A percentile compares a stretch with the other conserved stretches of the same genome.
Conservation (phyloP, 169 alveolate species). For the Babesia sp. region DNA sequence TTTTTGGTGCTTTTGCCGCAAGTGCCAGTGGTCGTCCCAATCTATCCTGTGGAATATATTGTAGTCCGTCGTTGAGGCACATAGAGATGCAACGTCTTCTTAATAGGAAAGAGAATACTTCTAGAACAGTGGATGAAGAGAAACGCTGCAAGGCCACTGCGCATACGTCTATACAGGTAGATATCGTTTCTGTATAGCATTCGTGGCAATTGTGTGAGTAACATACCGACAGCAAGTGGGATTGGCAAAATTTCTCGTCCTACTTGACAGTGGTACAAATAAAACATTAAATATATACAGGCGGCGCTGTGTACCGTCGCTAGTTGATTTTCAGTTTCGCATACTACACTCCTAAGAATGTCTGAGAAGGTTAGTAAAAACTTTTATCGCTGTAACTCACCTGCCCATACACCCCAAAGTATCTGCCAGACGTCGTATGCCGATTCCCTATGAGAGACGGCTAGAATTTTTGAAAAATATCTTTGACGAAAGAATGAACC, state of each 20-base stretch:
- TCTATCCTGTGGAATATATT: constrained; percentile 43
- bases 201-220: not conserved
- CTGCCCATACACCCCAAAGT: constrained; percentile 67
- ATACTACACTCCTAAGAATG: constrained; percentile 11
- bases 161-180: constrained; percentile 29
- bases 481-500: constrained; percentile 23
- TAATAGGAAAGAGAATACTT: constrained; percentile 28
- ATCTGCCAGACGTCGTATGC: constrained; percentile 53
- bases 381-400: constrained; percentile 4
- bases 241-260: constrained; percentile 28
- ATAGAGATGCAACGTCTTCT: constrained; percentile 35
- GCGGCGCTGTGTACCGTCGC: constrained; percentile 12
- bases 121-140: constrained; percentile 26
- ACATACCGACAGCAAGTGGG: constrained; percentile 48
- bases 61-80: constrained; percentile 55
- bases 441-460: constrained; percentile 38
- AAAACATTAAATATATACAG: constrained; percentile 48
- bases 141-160: constrained; percentile 2
- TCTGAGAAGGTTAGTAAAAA: constrained; percentile 8
- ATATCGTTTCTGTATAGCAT: constrained; percentile 23
- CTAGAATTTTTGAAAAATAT: constrained; percentile 36
- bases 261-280: constrained; percentile 48
- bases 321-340: not conserved
- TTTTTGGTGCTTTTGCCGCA: not conserved
- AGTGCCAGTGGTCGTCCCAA: constrained; percentile 30